Conservation (phyloP, 2,329 filamentous ascomycete genomes). For the Sclerotinia spermophila region DNA sequence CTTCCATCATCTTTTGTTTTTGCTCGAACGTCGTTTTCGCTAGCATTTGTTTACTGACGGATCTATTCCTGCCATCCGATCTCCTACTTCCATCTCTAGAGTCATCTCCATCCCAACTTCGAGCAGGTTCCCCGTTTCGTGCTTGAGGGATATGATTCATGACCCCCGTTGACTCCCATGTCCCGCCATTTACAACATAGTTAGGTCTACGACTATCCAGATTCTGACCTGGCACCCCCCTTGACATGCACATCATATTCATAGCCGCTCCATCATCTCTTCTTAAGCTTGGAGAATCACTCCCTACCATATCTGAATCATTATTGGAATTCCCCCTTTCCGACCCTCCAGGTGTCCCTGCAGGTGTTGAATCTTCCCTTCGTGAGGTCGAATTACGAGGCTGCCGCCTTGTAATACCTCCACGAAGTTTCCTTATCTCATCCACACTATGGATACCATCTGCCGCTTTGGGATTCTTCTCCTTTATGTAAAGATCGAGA, state of each 20-base stretch:
- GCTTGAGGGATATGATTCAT: conserved; percentile 67
- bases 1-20: conserved; percentile 62
- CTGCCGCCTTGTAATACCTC: conserved; percentile 82
- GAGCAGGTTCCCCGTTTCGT: conserved; percentile 45
- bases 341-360: conserved; percentile 46
- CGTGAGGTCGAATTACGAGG: conserved; percentile 58
- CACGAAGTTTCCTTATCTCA: conserved; percentile 78
- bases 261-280: conserved; percentile 38
- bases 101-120: conserved; percentile 39
- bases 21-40: conserved; percentile 56
- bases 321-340: conserved; percentile 37
- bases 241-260: conserved; percentile 37
- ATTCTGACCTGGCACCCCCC: conserved; percentile 29
- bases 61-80: conserved; percentile 37
- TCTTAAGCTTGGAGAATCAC: conserved; percentile 34
- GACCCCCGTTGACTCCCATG: conserved; percentile 74
- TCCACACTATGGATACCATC: conserved; percentile 90
- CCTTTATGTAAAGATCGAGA: conserved; percentile 89
- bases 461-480: conserved; percentile 82
- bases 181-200: conserved; percentile 43
- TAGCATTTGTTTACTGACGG: conserved; percentile 49
- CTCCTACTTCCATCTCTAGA: conserved; percentile 35
- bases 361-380: conserved; percentile 58
- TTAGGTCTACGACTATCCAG: conserved; percentile 29
- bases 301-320: conserved; percentile 35